A percentile compares a stretch with the other conserved stretches of the same genome.
Evolutionary conservation across 495 filamentous ascomycete species (phyloP).

Genomic region (Penicillium robsamsonii): DNA sequence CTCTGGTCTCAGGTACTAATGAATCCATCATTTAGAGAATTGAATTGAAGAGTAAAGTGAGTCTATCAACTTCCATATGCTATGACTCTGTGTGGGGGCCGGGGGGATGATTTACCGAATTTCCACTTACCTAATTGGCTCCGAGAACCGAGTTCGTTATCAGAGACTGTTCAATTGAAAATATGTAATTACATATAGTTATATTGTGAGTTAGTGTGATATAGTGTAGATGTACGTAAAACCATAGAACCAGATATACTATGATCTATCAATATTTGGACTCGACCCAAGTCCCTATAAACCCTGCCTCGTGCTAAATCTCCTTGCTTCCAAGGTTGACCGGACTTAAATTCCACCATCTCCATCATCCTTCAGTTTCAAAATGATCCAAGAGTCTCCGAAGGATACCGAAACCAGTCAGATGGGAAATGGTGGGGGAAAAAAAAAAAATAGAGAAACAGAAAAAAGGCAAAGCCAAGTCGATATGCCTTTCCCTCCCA

Average conservation of each 20-base stretch:
- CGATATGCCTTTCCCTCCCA: neutral
- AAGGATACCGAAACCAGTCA: neutral
- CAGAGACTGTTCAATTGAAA: neutral
- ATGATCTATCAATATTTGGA: neutral
- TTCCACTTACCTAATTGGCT: conserved; percentile 28
- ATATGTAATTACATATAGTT: neutral
- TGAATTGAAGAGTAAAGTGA: conserved; percentile 3
- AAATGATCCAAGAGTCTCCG: neutral
- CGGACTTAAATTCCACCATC: neutral
- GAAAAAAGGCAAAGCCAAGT: neutral
- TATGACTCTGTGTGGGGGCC: conserved; percentile 2
- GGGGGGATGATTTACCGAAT: conserved; percentile 10
- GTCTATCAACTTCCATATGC: neutral
- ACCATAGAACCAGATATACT: neutral
- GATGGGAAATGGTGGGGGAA: neutral
- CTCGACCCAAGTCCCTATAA: neutral
- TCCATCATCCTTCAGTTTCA: neutral
- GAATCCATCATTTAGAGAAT: conserved; percentile 16
- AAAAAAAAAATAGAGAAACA: neutral
- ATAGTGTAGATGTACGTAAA: neutral
- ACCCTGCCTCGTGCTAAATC: neutral
- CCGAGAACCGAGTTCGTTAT: neutral
- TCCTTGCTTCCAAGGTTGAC: neutral
- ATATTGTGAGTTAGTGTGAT: too few relatives aligned
- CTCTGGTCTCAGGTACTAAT: conserved; percentile 76